Evolutionary conservation across 2,329 filamentous ascomycete species (phyloP), one percentile per base, ranked within the genome.

Genomic region (Exophiala dermatitidis): DNA sequence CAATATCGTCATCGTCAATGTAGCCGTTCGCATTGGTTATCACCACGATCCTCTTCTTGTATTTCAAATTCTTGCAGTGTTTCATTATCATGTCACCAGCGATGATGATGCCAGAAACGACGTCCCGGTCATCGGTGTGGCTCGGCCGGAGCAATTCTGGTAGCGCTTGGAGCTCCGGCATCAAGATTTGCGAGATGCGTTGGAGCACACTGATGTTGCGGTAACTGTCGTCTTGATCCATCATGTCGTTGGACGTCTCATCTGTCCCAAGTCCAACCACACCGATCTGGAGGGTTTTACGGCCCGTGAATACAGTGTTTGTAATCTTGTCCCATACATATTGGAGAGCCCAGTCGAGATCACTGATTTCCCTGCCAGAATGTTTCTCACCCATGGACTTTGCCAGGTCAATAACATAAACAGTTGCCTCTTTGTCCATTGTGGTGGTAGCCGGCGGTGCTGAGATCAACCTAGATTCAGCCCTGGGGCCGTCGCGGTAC

Each of bases 291-390:
- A 82, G 81, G 0, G 85, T 90, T 68, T 90, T 91, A 46, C 88
- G 80, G 30, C 81, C 84, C n/a, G 77, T 83, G 31, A 77, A 74
- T 69, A 89, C 85, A 2, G 84, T 88, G 5, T 80, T 81, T 3
- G 84, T 85, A 61, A 94, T 86, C 67, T 88, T 93, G 75, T 97
- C 91, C 90, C 91, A 98, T 46, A 97, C 80, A 71, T 95, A 98
- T 58, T 82, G 82, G 82, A 97, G 84, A 45, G 83, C 81, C 82
- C 85, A 98, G 56, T 96, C 88, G 12, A 98, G 79, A 67, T 97
- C 86, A 2, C 85, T 85, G 67, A 91, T 81, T 19, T 74, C 67
- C 61, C 93, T 83, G 29, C 85, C 88, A 71, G 81, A 77, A 62
- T 82, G 80, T 63, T 76, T 79, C 66, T 86, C 76, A 53, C 78